phyloP scores from a whole-genome alignment of 2,329 filamentous ascomycete species.

The Epichloe scottii region DNA sequence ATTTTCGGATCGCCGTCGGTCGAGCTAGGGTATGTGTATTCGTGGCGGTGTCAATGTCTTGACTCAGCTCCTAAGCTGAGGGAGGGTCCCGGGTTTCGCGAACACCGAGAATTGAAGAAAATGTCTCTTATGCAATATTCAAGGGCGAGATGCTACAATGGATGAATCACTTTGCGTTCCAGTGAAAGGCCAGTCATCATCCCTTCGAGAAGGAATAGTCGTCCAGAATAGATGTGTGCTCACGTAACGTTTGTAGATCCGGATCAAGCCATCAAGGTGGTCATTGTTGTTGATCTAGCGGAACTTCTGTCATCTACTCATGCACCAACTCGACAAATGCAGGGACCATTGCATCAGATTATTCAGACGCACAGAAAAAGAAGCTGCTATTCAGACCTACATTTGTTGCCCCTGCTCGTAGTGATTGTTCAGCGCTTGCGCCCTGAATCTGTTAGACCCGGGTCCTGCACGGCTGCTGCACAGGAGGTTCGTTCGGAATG shows the following conservation, averaged over 20 bases:
- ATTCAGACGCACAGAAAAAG: too few species aligned
- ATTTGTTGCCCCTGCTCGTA: too few species aligned
- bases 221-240: too few species aligned
- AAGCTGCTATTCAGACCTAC: too few species aligned
- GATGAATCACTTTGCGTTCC: not conserved
- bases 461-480: too few species aligned
- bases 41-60: not conserved
- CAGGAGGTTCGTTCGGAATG: too few species aligned
- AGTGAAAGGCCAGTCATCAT: not conserved
- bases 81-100: not conserved
- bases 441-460: too few species aligned
- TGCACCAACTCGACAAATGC: not conserved
- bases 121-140: not conserved
- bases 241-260: not conserved
- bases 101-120: not conserved
- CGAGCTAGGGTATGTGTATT: too few species aligned
- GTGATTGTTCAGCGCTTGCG: too few species aligned
- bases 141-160: not conserved
- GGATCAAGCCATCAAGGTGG: not conserved
- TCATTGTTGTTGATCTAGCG: not conserved
- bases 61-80: not conserved
- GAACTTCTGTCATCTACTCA: not conserved
- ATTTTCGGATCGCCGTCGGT: too few species aligned
- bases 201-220: too few species aligned
- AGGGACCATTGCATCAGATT: too few species aligned